Conservation (phyloP, 2,329 filamentous ascomycete species). For the Trichoderma sp. region DNA sequence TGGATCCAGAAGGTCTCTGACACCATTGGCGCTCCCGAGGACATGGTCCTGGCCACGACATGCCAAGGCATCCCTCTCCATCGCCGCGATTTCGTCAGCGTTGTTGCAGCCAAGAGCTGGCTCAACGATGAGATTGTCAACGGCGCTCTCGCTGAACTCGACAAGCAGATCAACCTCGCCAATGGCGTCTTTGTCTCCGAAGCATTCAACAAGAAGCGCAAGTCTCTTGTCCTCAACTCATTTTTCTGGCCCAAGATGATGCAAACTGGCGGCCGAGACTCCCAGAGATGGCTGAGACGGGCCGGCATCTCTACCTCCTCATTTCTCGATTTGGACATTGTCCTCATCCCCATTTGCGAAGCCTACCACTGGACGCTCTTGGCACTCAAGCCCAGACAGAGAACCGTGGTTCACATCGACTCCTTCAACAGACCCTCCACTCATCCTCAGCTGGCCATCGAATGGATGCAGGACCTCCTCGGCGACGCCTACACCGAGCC, state of each 20-base stretch:
- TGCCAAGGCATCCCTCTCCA: constrained; percentile 54
- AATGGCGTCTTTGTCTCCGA: constrained; percentile 50
- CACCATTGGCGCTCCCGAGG: not conserved
- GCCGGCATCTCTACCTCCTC: constrained; percentile 61
- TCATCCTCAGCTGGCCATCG: constrained; percentile 41
- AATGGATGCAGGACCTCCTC: constrained; percentile 53
- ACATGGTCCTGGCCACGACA: constrained; percentile 47
- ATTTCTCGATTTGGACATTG: constrained; percentile 63
- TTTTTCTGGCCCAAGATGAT: constrained; percentile 64
- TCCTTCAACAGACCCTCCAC: constrained; percentile 51
- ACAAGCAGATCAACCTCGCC: constrained; percentile 59
- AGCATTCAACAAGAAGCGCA: constrained; percentile 52
- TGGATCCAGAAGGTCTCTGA: constrained; percentile 32
- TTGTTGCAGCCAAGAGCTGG: constrained; percentile 63
- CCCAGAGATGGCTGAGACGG: constrained; percentile 59
- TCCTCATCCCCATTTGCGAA: constrained; percentile 71
- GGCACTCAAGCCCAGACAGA: constrained; percentile 63
- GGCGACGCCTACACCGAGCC: constrained; percentile 55
- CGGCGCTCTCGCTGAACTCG: constrained; percentile 63
- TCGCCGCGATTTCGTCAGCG: constrained; percentile 63
- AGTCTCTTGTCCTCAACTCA: constrained; percentile 64
- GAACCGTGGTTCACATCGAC: constrained; percentile 69
- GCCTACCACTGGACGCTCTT: constrained; percentile 71
- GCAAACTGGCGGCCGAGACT: constrained; percentile 50
- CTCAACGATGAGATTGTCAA: constrained; percentile 79